Evolutionary conservation across 352 stramenopile species (phyloP), one percentile per base, ranked within the genome.

Genomic region (Globisporangium cystogenes): DNA sequence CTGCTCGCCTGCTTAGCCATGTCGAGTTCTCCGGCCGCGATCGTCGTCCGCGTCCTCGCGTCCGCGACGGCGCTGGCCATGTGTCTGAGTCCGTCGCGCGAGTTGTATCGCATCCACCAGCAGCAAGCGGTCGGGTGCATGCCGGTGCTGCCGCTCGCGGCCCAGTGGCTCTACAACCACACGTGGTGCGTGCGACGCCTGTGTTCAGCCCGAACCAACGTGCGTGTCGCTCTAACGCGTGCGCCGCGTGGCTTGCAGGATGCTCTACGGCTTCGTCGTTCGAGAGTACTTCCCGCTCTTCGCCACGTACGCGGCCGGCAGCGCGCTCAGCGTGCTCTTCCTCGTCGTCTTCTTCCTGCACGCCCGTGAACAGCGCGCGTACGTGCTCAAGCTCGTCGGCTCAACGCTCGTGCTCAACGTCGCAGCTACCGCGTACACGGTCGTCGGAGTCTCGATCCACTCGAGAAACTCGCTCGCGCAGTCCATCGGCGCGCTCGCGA

Each of bases 261-360:
- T 75, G 60, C 43, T 73, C 5, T 75, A 73, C 31, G 74, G 74
- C 12, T 83, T 75, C 46, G 48, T 57, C 27, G 62, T 55, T 20
- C 35, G 48, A 5, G 58, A 74, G 45, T 82, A 77, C 57, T 81
- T 88, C 49, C 77, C 74, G 16, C 59, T 86, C 11, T 70, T 80
- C 51, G 56, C 60, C 52, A 68, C 72, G 24, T 59, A 72, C 59
- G 37, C 68, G 6, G 57, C 79, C 42, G 41, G 70, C 46, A 50
- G 62, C 26, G 40, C 60, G n/a, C 67, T 72, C 1, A 83, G 60
- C 37, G 55, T 70, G 10, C 51, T 62, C 24, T 83, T 84, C 56
- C 59, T 83, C 43, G 48, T 44, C n/a, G 42, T 85, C 39, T 84
- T 76, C 55, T 81, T 74, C 44, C 48, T 49, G 26, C 73, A 60